Conservation (phyloP, 2,329 filamentous ascomycete genomes). For the Nothophaeocryptopus gaeumannii region DNA sequence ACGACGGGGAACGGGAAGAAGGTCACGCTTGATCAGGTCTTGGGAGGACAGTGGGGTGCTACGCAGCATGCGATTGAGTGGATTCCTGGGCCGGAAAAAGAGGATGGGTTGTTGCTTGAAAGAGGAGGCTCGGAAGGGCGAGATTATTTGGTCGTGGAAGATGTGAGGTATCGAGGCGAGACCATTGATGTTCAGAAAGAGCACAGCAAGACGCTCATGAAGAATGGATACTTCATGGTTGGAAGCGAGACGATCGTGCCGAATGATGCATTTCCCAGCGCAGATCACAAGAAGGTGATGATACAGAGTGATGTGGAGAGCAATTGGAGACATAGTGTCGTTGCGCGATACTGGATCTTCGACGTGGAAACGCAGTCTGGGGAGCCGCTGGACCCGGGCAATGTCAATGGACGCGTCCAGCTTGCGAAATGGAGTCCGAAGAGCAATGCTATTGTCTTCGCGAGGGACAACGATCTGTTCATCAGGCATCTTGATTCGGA, state of each 20-base stretch:
- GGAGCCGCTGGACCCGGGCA: conserved; percentile 71
- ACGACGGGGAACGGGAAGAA: conserved; percentile 65
- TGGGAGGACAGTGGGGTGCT: conserved; percentile 64
- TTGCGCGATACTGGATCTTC: conserved; percentile 84
- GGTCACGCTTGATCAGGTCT: conserved; percentile 69
- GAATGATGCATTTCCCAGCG: conserved; percentile 68
- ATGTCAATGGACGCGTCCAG: conserved; percentile 64
- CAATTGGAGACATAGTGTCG: conserved; percentile 89
- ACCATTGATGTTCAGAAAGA: conserved; percentile 42
- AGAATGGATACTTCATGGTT: conserved; percentile 61
- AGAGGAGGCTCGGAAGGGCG: conserved; percentile 58
- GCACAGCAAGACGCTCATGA: conserved; percentile 71
- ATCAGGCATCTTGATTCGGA: conserved; percentile 65
- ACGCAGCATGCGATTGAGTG: conserved; percentile 66
- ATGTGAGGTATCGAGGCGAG: conserved; percentile 63
- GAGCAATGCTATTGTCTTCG: conserved; percentile 85
- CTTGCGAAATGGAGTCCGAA: conserved; percentile 86
- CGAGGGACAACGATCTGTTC: conserved; percentile 84
- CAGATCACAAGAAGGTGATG: conserved; percentile 80
- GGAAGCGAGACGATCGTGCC: conserved; percentile 57
- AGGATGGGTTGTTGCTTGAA: conserved; percentile 84
- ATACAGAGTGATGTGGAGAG: conserved; percentile 68
- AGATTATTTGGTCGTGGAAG: conserved; percentile 80
- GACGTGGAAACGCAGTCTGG: conserved; percentile 77
- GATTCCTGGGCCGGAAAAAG: conserved; percentile 70